A percentile compares a stretch with the other conserved stretches of the same genome.
These are phyloP conservation scores for Melanopsichium pennsylvanicum DNA, from an alignment of 1,284 basidiomycete genomes.

Conservation along the genomic window DNA sequence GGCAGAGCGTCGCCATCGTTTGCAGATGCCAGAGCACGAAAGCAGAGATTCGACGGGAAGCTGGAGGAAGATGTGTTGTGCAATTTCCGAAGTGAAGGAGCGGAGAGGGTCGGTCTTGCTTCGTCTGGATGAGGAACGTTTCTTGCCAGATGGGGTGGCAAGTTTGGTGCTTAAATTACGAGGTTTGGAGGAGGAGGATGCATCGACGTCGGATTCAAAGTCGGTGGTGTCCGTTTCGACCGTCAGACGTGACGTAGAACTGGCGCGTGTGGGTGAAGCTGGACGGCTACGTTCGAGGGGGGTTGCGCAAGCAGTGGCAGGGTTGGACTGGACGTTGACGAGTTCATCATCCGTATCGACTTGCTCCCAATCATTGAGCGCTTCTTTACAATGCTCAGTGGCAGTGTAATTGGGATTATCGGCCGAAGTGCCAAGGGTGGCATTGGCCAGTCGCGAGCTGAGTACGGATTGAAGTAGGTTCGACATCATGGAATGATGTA, in stretches of 20 bases:
- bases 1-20: slow-evolving; percentile 53
- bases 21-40: slow-evolving; percentile 50
- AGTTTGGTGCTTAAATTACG: slow-evolving; percentile 11
- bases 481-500: slow-evolving; percentile 38
- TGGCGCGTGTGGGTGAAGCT: slow-evolving; percentile 28
- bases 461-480: slow-evolving; percentile 53
- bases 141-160: slow-evolving; percentile 1
- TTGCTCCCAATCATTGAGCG: slow-evolving; percentile 51
- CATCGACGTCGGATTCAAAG: slow-evolving; percentile 28
- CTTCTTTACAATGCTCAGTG: slow-evolving; percentile 14
- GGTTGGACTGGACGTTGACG: slow-evolving; percentile 33
- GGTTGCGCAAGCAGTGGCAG: slow-evolving; percentile 40
- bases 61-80: slow-evolving; percentile 62
- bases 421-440: slow-evolving; percentile 25
- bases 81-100: slow-evolving; percentile 47
- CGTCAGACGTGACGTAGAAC: slow-evolving; percentile 29
- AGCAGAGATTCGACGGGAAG: slow-evolving; percentile 46
- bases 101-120: slow-evolving; percentile 56
- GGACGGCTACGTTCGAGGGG: slow-evolving; percentile 42
- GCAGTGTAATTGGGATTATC: slow-evolving; percentile 2
- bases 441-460: slow-evolving; percentile 48
- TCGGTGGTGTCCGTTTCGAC: slow-evolving; percentile 44
- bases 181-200: slow-evolving; percentile 1
- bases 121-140: slow-evolving; percentile 14
- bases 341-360: slow-evolving; percentile 52